Base-by-base conservation (phyloP, 371 early-diverging fungal species). In the Conidiobolus incongruus region DNA sequence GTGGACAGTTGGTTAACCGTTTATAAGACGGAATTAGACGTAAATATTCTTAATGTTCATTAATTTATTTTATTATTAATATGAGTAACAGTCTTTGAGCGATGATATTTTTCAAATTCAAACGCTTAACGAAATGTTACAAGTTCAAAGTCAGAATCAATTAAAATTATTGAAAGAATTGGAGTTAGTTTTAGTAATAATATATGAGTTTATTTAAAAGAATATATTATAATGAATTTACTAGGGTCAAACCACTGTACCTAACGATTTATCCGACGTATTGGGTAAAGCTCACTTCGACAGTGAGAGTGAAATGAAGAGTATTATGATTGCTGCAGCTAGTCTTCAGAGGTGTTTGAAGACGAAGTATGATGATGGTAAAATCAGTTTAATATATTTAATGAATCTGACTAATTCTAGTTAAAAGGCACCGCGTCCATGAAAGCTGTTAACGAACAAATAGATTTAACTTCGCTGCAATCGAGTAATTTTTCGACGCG, bases 101-200 rank as follows among this genome's bases (percentile, higher is more conserved):
- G 83, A 86, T 55, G 91, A 90, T 59, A 87, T 91, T 43, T 83
- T 81, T 57, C 81, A 87, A 47, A 90, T 94, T 45, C 88, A 91
- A 60, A 65, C 77, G 11, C 76, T 81, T 52, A 92, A 91, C 57
- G 79, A 89, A 43, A 78, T 74, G 24, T 68, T 94, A 48, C 90
- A 91, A 55, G 68, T 85, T 17, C 72, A 81, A 35, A 79, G 85
- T 7, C 60, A 65, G 16, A 94, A 91, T 53, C 92, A 91, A 47
- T 74, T 81, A 26, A 62, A 60, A 17, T 57, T 94, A 24, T 61
- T 88, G n/a, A 52, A 53, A 12, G 89, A 90, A 47, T 59, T 94
- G 13, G 87, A 90, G 50, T 59, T 62, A 23, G 56, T 90, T 21
- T 50, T 90, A 54, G 75, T 77, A 59, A 61, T 52, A 8, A 52